Evolutionary conservation across 2,329 filamentous ascomycete species (phyloP).

Genomic region (Aspergillus clavatus): DNA sequence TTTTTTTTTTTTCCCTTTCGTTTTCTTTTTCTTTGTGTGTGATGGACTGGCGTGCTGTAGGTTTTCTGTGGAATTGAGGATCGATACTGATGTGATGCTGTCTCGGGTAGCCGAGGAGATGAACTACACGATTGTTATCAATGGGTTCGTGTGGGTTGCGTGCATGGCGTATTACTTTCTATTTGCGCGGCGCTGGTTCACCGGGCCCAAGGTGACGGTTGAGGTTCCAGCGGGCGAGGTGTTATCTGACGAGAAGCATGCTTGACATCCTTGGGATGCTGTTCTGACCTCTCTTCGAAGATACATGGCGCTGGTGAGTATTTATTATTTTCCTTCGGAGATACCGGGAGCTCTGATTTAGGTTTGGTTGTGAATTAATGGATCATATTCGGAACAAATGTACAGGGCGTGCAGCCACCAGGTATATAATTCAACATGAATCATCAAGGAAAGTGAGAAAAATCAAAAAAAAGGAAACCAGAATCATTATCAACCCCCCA

Average conservation of each 20-base stretch:
- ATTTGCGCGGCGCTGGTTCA: constrained; percentile 58
- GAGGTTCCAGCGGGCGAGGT: constrained; percentile 19
- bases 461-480: too few species aligned
- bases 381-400: background rate
- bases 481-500: too few species aligned
- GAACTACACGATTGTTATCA: constrained; percentile 63
- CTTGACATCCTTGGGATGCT: too few species aligned
- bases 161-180: constrained; percentile 53
- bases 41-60: too few species aligned
- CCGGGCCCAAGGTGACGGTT: constrained; percentile 55
- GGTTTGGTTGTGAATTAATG: too few species aligned
- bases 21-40: background rate
- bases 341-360: too few species aligned
- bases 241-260: too few species aligned
- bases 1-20: too few species aligned
- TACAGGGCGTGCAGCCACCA: constrained; percentile 4
- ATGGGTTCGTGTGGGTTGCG: constrained; percentile 55
- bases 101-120: constrained; percentile 42
- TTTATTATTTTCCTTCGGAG: too few species aligned
- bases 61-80: too few species aligned
- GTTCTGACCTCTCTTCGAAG: too few species aligned
- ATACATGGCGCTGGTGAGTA: too few species aligned
- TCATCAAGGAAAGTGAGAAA: constrained; percentile 8
- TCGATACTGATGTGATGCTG: background rate
- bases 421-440: constrained; percentile 1